Evolutionary conservation across 768 basidiomycete genomes (phyloP), one percentile per base, ranked within the genome.

Genomic region (Cyathus striatus): DNA sequence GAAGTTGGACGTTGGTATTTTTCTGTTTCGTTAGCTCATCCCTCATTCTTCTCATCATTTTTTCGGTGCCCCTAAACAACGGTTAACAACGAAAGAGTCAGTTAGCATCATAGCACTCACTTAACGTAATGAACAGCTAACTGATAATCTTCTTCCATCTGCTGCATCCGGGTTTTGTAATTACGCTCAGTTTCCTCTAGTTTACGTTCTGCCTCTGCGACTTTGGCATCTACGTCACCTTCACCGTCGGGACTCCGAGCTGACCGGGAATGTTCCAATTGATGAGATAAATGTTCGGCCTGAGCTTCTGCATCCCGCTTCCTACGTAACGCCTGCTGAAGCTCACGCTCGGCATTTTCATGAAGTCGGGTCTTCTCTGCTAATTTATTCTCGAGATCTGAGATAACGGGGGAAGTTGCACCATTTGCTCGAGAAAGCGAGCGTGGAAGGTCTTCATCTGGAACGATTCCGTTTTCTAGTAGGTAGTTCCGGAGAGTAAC

Each of bases 71-170:
- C 76, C 90, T 92, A 57, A 18, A 46, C 48, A 24, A 50, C n/a
- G n/a, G n/a, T n/a, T n/a, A n/a, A n/a, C n/a, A n/a, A n/a, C n/a
- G n/a, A n/a, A n/a, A n/a, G n/a, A n/a, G n/a, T n/a, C n/a, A n/a
- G n/a, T 44, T 40, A 47, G 55, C 46, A 49, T 34, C 44, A 43
- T 37, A 33, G n/a, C 49, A 66, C 84, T 69, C 61, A 90, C 90
- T 97, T 98, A 53, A 97, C 93, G 65, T 96, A 97, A 59, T 92
- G 88, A 43, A 98, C 94, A 12, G 96, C 95, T 40, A 94, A 80
- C 56, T 93, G 88, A 62, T 99, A 98, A 56, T 97, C 95, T 37
- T 88, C 81, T 64, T 98, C 94, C 64, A 98, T 80, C 59, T 93
- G 88, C 53, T 83, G 79, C 66, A 94, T 76, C 44, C 87, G 80